These are phyloP conservation scores for Prunus salicina DNA, from an alignment of 306 rosid genomes.

Conservation along the genomic window DNA sequence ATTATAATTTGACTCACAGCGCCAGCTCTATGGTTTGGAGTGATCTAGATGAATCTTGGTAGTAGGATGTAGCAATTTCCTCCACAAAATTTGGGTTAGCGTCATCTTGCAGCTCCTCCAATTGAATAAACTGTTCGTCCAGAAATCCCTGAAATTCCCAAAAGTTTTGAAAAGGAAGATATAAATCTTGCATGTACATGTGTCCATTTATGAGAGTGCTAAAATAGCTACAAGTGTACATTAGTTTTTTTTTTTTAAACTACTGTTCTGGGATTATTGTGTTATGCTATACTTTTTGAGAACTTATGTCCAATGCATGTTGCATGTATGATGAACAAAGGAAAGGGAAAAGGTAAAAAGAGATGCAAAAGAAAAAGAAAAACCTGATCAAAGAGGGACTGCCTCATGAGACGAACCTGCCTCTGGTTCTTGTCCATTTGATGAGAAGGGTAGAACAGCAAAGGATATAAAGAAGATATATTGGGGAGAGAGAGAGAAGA, in stretches of 20 bases:
- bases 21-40: conserved; percentile 68
- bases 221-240: too few relatives aligned
- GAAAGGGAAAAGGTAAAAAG: too few relatives aligned
- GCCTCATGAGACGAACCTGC: conserved; percentile 60
- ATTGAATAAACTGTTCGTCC: conserved; percentile 84
- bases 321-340: too few relatives aligned
- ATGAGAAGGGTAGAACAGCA: neutral
- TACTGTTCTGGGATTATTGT: too few relatives aligned
- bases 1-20: conserved; percentile 41
- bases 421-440: conserved; percentile 67
- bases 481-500: neutral
- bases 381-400: conserved; percentile 84
- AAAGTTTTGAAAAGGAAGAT: neutral
- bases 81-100: conserved; percentile 90
- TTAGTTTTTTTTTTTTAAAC: too few relatives aligned
- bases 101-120: conserved; percentile 87
- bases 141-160: conserved; percentile 47
- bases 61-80: conserved; percentile 74
- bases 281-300: too few relatives aligned
- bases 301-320: too few relatives aligned
- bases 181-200: too few relatives aligned
- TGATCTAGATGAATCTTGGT: conserved; percentile 70
- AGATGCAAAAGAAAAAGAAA: neutral
- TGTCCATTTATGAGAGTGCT: too few relatives aligned
- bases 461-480: neutral